Evolutionary conservation across 352 stramenopile genomes (phyloP).

Genomic region (Globisporangium recalcitrans): DNA sequence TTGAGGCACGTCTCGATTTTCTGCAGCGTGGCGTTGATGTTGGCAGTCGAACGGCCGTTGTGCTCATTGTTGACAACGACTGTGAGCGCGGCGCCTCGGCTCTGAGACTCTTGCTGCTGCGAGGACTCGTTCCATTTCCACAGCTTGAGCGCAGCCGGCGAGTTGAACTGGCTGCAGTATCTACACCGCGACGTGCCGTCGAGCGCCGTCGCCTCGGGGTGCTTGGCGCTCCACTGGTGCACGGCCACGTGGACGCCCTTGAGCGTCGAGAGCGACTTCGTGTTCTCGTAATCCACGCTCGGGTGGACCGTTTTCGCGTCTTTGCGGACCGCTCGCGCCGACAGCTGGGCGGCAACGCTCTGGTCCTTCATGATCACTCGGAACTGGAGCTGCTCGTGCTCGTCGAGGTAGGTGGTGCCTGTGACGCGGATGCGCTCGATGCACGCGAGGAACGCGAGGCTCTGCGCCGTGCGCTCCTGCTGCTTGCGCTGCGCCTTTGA

Average conservation of each 20-base stretch:
- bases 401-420: constrained; percentile 8
- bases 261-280: constrained; percentile 14
- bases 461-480: constrained; percentile 5
- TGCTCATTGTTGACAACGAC: constrained; percentile 10
- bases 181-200: constrained; percentile 7
- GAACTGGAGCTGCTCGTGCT: constrained; percentile 14
- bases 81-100: constrained; percentile 2
- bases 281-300: constrained; percentile 6
- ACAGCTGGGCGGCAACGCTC: neutral
- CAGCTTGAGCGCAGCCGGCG: constrained; percentile 4
- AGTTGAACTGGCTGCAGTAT: constrained; percentile 17
- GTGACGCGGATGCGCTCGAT: constrained; percentile 11
- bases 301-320: constrained; percentile 10
- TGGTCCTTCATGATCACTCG: constrained; percentile 12
- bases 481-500: constrained; percentile 15
- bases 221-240: constrained; percentile 15
- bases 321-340: constrained; percentile 5
- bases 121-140: constrained; percentile 12
- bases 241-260: constrained; percentile 9
- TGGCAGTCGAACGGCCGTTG: neutral
- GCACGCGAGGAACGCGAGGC: constrained; percentile 14
- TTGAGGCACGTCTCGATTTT: constrained; percentile 15
- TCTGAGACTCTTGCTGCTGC: neutral
- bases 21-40: neutral
- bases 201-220: neutral